Evolutionary conservation across 495 filamentous ascomycete genomes (phyloP).

Genomic region (Chaetomium fimeti): DNA sequence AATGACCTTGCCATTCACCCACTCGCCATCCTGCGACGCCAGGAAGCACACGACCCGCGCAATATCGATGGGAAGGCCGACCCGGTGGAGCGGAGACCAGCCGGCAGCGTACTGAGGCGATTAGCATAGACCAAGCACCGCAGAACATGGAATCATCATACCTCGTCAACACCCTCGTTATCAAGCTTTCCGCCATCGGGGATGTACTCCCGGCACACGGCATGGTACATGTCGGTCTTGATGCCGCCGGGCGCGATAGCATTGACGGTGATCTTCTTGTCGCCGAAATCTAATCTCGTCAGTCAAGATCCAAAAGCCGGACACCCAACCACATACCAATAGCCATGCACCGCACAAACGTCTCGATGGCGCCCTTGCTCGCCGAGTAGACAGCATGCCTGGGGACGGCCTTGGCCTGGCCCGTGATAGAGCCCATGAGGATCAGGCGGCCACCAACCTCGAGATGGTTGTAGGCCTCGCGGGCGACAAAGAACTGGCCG

Average conservation of each 20-base stretch:
- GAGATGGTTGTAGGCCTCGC: slow-evolving; percentile 64
- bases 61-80: slow-evolving; percentile 62
- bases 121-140: slow-evolving; percentile 1
- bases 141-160: neutral
- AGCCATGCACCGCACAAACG: slow-evolving; percentile 40
- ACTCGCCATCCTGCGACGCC: slow-evolving; percentile 63
- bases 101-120: slow-evolving; percentile 47
- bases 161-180: slow-evolving; percentile 39
- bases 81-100: slow-evolving; percentile 59
- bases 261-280: slow-evolving; percentile 61
- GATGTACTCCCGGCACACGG: slow-evolving; percentile 64
- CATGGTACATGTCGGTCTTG: slow-evolving; percentile 70
- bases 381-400: slow-evolving; percentile 60
- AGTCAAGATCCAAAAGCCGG: neutral
- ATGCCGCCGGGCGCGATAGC: slow-evolving; percentile 65
- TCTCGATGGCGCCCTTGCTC: slow-evolving; percentile 41
- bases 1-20: slow-evolving; percentile 62
- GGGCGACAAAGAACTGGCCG: slow-evolving; percentile 79
- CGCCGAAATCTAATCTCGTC: slow-evolving; percentile 36
- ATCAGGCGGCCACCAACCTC: slow-evolving; percentile 61
- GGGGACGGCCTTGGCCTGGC: slow-evolving; percentile 60
- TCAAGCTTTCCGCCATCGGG: slow-evolving; percentile 53
- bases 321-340: slow-evolving; percentile 26
- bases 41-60: slow-evolving; percentile 65
- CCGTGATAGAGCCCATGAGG: slow-evolving; percentile 63